These are phyloP conservation scores for Hagleromyces aurorensis DNA, from an alignment of 805 yeast genomes.

Conservation along the genomic window DNA sequence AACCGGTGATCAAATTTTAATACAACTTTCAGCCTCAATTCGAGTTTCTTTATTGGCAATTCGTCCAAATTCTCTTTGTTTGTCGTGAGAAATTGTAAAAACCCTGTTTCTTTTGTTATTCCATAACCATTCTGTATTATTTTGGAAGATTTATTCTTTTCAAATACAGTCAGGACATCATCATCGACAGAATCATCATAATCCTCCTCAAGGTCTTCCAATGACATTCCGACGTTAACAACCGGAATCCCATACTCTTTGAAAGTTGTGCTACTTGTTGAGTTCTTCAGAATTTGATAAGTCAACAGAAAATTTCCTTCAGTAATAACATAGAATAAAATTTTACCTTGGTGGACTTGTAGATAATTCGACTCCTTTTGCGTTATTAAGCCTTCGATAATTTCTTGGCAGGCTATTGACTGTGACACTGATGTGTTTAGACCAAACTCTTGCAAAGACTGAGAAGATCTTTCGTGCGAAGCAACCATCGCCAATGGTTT, in stretches of 20 bases:
- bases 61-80: constrained; percentile 22
- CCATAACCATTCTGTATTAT: constrained; percentile 31
- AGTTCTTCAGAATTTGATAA: constrained; percentile 23
- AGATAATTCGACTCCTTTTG: constrained; percentile 6
- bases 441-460: constrained; percentile 28
- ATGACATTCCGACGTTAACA: constrained; percentile 8
- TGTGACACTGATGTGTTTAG: constrained; percentile 15
- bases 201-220: constrained; percentile 13
- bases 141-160: constrained; percentile 21
- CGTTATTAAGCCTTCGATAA: constrained; percentile 16
- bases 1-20: constrained; percentile 28
- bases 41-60: constrained; percentile 26
- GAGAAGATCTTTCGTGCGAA: constrained; percentile 23
- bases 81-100: constrained; percentile 19
- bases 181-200: constrained; percentile 22
- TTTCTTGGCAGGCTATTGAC: constrained; percentile 10
- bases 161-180: constrained; percentile 28
- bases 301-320: constrained; percentile 24
- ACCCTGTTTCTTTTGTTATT: constrained; percentile 25
- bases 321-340: constrained; percentile 26
- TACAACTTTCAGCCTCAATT: constrained; percentile 25
- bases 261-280: constrained; percentile 15
- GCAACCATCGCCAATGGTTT: constrained; percentile 30
- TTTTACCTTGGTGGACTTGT: constrained; percentile 16
- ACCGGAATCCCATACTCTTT: constrained; percentile 28